A percentile compares a stretch with the other conserved stretches of the same genome.
Evolutionary conservation across 1,284 basidiomycete species (phyloP).

Genomic region (Tremellales sp.): DNA sequence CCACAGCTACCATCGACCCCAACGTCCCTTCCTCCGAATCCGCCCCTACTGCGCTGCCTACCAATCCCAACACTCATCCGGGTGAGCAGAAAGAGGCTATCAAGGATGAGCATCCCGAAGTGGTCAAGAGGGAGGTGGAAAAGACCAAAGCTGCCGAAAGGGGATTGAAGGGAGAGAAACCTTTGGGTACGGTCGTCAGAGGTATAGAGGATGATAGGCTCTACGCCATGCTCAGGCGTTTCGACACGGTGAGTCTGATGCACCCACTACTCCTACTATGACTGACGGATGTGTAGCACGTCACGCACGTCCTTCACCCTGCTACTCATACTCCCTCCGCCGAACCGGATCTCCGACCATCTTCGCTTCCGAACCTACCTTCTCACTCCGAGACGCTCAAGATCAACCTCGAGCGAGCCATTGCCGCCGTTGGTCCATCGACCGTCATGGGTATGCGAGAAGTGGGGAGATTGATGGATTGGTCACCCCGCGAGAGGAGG

Average conservation of each 20-base stretch:
- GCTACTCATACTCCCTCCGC: constrained; percentile 34
- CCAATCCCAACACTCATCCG: constrained; percentile 39
- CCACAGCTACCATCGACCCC: constrained; percentile 33
- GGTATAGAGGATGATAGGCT: constrained; percentile 50
- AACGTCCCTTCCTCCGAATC: constrained; percentile 28
- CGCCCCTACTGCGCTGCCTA: constrained; percentile 40
- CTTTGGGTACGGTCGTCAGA: constrained; percentile 43
- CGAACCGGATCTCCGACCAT: constrained; percentile 49
- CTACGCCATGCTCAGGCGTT: constrained; percentile 46
- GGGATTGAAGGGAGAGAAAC: constrained; percentile 38
- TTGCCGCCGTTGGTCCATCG: constrained; percentile 53
- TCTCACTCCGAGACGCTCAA: constrained; percentile 49
- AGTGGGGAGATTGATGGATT: constrained; percentile 53
- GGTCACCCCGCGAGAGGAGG: constrained; percentile 52
- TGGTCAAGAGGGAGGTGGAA: constrained; percentile 44
- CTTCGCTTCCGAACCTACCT: constrained; percentile 45
- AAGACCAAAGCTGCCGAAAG: constrained; percentile 47
- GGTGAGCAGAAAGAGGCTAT: constrained; percentile 38
- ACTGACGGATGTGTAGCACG: constrained; percentile 32
- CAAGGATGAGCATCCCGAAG: constrained; percentile 33
- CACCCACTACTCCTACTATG: background rate
- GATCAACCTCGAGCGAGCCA: constrained; percentile 54
- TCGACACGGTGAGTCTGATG: constrained; percentile 41
- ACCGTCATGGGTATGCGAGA: constrained; percentile 53
- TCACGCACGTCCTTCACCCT: constrained; percentile 47